Evolutionary conservation across 2,329 filamentous ascomycete species (phyloP), one percentile per base, ranked within the genome.

Genomic region (Microdochium paspali): DNA sequence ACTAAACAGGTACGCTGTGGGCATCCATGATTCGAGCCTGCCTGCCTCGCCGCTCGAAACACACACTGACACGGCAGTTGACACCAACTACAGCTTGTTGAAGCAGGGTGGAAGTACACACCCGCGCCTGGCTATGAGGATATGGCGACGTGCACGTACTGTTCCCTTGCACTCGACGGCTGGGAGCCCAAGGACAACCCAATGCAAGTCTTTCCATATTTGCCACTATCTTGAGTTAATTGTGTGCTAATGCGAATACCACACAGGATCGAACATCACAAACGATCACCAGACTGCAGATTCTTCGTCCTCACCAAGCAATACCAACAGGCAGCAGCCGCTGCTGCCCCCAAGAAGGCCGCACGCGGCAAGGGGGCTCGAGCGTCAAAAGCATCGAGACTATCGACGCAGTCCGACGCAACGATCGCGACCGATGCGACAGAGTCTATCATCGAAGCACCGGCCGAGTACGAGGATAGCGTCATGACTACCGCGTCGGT

Each of bases 131-230:
- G 91, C 40, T 88, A 83, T 12, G 84, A 93, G 54, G 93, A 98
- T 64, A 87, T 91, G 69, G 87, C 88, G 10, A 93, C 86, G 10
- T 98, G 93, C 62, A 77, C 87, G 24, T 96, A 97, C 67, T 98
- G 93, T 69, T 81, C 86, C 49, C 69, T 97, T 15, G 89, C 85
- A 10, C 76, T 98, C 10, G 91, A 97, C 64, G 90, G 90, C 6
- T 98, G 94, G 93, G 93, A 97, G 61, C 84, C 85, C 1, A 83
- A 84, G 50, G 93, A 98, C 63, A 88, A 95, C 61, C 93, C 93
- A 51, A 79, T 85, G 82, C 90, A 64, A 67, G 85, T 67, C 50
- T 21, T 5, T 5, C 4, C n/a, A 15, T 18, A 3, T 12, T 9
- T 12, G 4, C 13, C 12, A 24, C 5, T 15, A 20, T 25, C 21